A percentile compares a stretch with the other conserved stretches of the same genome.
These are phyloP conservation scores for Sporisorium iseilematis-ciliati DNA, from an alignment of 1,284 basidiomycete species.

Conservation along the genomic window DNA sequence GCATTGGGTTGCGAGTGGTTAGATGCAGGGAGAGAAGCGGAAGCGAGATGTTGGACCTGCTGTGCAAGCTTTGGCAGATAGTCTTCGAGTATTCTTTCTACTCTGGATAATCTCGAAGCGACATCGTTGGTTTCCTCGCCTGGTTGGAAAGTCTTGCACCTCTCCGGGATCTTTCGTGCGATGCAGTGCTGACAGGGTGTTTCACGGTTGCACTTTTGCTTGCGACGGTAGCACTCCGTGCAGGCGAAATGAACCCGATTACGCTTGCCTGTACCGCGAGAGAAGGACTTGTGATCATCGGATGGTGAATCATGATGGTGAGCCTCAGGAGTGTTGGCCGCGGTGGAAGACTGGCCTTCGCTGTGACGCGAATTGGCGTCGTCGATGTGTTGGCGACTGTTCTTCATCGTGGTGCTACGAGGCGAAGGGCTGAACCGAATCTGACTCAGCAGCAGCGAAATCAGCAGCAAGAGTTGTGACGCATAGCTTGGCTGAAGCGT, in stretches of 20 bases:
- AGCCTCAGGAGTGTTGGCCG: constrained; percentile 34
- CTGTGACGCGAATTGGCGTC: constrained; percentile 29
- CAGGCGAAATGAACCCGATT: constrained; percentile 65
- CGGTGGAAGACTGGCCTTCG: constrained; percentile 30
- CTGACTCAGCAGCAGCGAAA: neutral
- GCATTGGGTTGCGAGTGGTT: neutral
- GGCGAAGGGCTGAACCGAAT: neutral
- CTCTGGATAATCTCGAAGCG: constrained; percentile 44
- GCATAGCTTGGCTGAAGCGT: neutral
- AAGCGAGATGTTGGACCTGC: constrained; percentile 36
- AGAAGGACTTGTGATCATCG: constrained; percentile 30
- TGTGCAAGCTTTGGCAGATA: constrained; percentile 47
- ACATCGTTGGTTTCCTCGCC: constrained; percentile 60
- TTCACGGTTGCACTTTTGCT: constrained; percentile 66
- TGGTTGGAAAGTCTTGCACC: constrained; percentile 65
- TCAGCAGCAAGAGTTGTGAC: too few species aligned
- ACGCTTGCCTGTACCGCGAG: constrained; percentile 49
- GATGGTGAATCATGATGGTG: constrained; percentile 26
- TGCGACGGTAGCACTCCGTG: constrained; percentile 67
- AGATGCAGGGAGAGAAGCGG: constrained; percentile 5
- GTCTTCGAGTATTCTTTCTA: constrained; percentile 58
- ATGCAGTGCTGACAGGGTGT: constrained; percentile 68
- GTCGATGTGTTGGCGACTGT: constrained; percentile 14
- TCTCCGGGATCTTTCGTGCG: constrained; percentile 64
- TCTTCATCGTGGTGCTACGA: constrained; percentile 24